These are phyloP conservation scores for Mortierella sp. DNA, from an alignment of 371 early-diverging fungal species.

Conservation along the genomic window DNA sequence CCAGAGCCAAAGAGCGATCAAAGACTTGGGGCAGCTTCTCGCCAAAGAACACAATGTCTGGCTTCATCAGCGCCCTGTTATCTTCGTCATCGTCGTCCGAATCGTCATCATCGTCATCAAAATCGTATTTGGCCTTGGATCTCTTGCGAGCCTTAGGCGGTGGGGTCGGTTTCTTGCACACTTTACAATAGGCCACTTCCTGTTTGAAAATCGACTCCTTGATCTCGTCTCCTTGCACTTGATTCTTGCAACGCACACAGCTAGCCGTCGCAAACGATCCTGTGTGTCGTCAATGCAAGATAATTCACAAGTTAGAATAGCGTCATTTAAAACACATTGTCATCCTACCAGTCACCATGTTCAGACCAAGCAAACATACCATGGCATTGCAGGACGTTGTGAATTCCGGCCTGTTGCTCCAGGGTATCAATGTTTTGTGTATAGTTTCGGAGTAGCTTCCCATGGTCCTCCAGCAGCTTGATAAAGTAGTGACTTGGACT, in stretches of 20 bases:
- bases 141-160: constrained; percentile 29
- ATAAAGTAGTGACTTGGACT: constrained; percentile 96
- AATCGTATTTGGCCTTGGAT: constrained; percentile 8
- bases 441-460: constrained; percentile 92
- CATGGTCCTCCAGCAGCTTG: constrained; percentile 84
- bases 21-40: constrained; percentile 89
- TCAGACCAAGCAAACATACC: constrained; percentile 61
- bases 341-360: not conserved
- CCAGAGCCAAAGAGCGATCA: constrained; percentile 76
- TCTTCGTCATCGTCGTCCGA: constrained; percentile 64
- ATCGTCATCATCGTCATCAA: constrained; percentile 9
- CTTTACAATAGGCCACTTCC: constrained; percentile 70
- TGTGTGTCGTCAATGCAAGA: constrained; percentile 16
- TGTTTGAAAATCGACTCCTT: constrained; percentile 81
- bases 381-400: constrained; percentile 90
- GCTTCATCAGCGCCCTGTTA: constrained; percentile 57
- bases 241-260: constrained; percentile 87
- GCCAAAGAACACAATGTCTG: constrained; percentile 95
- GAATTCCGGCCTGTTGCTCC: constrained; percentile 93
- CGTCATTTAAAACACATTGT: not conserved
- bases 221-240: constrained; percentile 83
- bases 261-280: constrained; percentile 92
- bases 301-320: not conserved
- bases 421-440: constrained; percentile 99
- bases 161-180: constrained; percentile 55